Evolutionary conservation across 169 alveolate genomes (phyloP).

Genomic region (Eimeria acervulina): DNA sequence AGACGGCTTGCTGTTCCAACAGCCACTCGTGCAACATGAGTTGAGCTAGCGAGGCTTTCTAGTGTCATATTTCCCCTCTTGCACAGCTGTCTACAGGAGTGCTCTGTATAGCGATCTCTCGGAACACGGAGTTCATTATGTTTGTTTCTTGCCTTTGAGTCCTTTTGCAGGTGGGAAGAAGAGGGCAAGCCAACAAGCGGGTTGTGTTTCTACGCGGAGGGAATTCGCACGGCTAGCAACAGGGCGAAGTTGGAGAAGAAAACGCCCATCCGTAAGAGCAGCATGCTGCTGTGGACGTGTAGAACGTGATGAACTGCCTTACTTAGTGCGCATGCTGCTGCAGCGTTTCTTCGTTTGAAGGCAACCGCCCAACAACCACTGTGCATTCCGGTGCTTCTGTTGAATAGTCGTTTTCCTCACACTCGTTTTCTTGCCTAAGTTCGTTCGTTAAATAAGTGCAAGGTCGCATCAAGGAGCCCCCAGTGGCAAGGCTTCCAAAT

Average conservation of each 20-base stretch:
- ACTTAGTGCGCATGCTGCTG: neutral
- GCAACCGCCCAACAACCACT: neutral
- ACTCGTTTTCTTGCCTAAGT: too few species aligned
- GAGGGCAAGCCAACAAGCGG: conserved; percentile 87
- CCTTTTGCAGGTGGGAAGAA: conserved; percentile 86
- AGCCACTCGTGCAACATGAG: too few species aligned
- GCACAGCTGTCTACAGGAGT: neutral
- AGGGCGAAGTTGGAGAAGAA: conserved; percentile 81
- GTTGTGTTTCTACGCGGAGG: conserved; percentile 87
- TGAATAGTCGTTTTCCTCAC: too few species aligned
- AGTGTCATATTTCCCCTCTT: neutral
- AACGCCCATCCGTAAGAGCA: conserved; percentile 84
- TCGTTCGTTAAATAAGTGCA: too few species aligned
- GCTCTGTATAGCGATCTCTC: neutral
- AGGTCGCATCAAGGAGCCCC: neutral
- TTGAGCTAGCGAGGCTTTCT: neutral
- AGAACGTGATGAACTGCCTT: neutral
- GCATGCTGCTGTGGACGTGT: neutral
- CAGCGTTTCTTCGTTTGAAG: neutral
- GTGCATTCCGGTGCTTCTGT: neutral
- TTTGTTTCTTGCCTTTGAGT: neutral
- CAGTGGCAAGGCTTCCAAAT: neutral
- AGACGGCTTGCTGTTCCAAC: neutral
- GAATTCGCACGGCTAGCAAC: conserved; percentile 73
- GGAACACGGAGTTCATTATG: neutral